phyloP scores from a whole-genome alignment of 192 early-diverging fungal species.

The Rhizophagus prolifer region DNA sequence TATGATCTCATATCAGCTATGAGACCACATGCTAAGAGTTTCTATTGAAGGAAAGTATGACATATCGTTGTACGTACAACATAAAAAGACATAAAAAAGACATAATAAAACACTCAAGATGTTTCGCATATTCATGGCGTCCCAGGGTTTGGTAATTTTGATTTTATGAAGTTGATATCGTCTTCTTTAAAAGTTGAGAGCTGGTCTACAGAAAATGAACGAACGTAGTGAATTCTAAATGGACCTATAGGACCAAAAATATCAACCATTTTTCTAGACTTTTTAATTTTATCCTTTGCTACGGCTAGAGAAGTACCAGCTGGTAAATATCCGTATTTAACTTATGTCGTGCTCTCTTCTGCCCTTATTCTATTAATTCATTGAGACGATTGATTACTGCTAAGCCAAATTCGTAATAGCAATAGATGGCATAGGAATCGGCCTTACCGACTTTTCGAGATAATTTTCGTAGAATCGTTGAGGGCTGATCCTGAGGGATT shows the following conservation, averaged over 20 bases:
- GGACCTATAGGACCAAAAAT: slow-evolving; percentile 1
- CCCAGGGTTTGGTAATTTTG: background rate
- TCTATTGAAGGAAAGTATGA: slow-evolving; percentile 1
- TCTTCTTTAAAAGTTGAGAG: slow-evolving; percentile 3
- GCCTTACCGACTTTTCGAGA: background rate
- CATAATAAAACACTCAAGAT: too few species aligned
- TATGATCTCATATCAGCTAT: too few species aligned
- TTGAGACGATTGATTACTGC: slow-evolving; percentile 11
- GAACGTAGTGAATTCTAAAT: slow-evolving; percentile 8
- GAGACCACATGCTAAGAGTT: too few species aligned
- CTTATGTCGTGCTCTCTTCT: slow-evolving; percentile 8
- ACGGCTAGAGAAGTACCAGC: slow-evolving; percentile 6
- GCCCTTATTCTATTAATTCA: slow-evolving; percentile 3
- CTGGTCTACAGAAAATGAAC: slow-evolving; percentile 7
- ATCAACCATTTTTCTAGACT: slow-evolving; percentile 2
- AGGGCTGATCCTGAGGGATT: background rate
- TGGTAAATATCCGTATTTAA: slow-evolving; percentile 8
- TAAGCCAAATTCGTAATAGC: slow-evolving; percentile 15
- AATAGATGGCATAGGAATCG: slow-evolving; percentile 12
- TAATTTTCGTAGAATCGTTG: slow-evolving; percentile 4
- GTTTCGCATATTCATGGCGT: too few species aligned
- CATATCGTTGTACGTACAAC: slow-evolving; percentile 7
- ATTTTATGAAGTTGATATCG: too few species aligned
- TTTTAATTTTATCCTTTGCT: slow-evolving; percentile 14
- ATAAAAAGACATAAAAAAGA: slow-evolving; percentile 9